phyloP scores from a whole-genome alignment of 1,139 yeast genomes.

The Debaryomyces nepalensis region DNA sequence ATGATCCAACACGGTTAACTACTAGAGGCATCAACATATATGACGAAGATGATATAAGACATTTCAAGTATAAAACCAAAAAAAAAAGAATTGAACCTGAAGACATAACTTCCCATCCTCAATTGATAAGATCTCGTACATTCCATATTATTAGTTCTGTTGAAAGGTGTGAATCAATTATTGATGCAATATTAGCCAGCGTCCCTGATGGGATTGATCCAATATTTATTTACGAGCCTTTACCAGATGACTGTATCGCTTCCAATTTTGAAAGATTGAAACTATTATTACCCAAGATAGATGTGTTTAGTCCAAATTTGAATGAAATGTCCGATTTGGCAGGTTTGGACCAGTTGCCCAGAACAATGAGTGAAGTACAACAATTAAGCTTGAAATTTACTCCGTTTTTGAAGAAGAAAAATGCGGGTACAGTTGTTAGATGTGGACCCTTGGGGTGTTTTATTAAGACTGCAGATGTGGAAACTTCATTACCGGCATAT shows the following conservation, averaged over 20 bases:
- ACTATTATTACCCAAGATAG: constrained; percentile 50
- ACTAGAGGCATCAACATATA: constrained; percentile 84
- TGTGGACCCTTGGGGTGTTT: constrained; percentile 75
- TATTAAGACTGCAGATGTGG: constrained; percentile 20
- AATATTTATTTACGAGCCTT: constrained; percentile 78
- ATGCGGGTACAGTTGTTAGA: constrained; percentile 61
- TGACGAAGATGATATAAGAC: constrained; percentile 62
- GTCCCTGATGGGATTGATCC: constrained; percentile 32
- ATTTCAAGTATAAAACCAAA: constrained; percentile 51
- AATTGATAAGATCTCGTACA: constrained; percentile 46
- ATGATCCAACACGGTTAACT: constrained; percentile 58
- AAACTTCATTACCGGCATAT: constrained; percentile 69
- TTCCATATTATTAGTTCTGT: constrained; percentile 82
- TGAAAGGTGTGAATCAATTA: constrained; percentile 55
- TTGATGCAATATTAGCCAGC: constrained; percentile 33
- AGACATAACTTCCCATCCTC: constrained; percentile 53
- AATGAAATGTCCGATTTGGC: constrained; percentile 65
- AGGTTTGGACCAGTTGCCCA: constrained; percentile 18
- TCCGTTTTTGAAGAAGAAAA: constrained; percentile 38
- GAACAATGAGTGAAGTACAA: constrained; percentile 26
- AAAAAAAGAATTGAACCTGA: constrained; percentile 65
- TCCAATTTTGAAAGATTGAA: constrained; percentile 48
- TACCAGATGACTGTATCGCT: constrained; percentile 72
- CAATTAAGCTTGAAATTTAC: constrained; percentile 48
- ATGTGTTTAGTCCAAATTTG: constrained; percentile 80